These are phyloP conservation scores for Microdochium nivale DNA, from an alignment of 2,329 filamentous ascomycete species.

Conservation along the genomic window DNA sequence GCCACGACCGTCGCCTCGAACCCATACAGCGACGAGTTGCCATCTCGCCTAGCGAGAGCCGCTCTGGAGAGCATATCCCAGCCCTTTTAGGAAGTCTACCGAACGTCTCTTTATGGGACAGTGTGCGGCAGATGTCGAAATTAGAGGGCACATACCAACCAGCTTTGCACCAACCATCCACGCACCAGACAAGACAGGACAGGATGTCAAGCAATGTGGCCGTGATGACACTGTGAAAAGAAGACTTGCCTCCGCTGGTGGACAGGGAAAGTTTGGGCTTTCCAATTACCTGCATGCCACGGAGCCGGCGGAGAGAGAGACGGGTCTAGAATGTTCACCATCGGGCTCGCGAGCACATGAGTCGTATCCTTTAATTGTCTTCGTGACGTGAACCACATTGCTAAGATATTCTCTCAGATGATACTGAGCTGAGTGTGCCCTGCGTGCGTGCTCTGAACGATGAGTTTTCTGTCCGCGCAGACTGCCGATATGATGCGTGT, in stretches of 20 bases:
- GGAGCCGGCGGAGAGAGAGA: background rate
- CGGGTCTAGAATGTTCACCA: background rate
- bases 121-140: conserved; percentile 50
- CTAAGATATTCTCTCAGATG: background rate
- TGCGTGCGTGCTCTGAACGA: too few relatives aligned
- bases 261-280: too few relatives aligned
- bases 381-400: background rate
- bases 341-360: background rate
- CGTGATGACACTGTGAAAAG: too few relatives aligned
- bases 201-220: too few relatives aligned
- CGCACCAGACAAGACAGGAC: too few relatives aligned
- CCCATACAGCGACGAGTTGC: conserved; percentile 54
- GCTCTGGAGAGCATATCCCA: conserved; percentile 45
- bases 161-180: too few relatives aligned
- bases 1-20: conserved; percentile 55
- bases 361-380: background rate
- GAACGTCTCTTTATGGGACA: conserved; percentile 28
- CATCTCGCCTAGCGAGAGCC: conserved; percentile 39
- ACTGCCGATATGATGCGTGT: too few relatives aligned
- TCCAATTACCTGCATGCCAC: too few relatives aligned
- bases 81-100: conserved; percentile 58
- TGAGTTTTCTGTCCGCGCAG: too few relatives aligned
- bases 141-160: conserved; percentile 41
- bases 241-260: too few relatives aligned
- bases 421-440: too few relatives aligned